Evolutionary conservation across 1,139 yeast genomes (phyloP).

Genomic region (Geotrichum macrosporum): DNA sequence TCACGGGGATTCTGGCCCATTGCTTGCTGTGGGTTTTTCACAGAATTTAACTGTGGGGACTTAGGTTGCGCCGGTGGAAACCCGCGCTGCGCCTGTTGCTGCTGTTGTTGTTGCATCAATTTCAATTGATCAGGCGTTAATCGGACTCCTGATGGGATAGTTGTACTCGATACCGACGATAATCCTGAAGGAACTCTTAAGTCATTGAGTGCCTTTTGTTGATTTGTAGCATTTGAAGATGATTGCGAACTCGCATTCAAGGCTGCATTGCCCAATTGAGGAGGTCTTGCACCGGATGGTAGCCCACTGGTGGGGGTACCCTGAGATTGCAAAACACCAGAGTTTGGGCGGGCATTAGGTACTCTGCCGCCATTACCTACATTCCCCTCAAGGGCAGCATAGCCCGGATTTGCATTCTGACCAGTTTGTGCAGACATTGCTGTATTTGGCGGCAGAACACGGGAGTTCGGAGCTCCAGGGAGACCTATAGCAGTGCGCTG

Average conservation of each 20-base stretch:
- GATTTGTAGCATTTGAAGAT: background rate
- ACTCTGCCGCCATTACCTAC: slow-evolving; percentile 66
- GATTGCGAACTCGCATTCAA: slow-evolving; percentile 5
- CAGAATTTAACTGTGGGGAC: slow-evolving; percentile 11
- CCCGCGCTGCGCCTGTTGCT: slow-evolving; percentile 27
- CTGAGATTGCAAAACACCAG: slow-evolving; percentile 7
- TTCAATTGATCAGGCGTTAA: slow-evolving; percentile 18
- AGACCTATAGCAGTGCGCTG: background rate
- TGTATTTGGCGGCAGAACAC: slow-evolving; percentile 15
- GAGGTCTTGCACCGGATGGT: background rate
- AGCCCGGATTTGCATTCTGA: slow-evolving; percentile 64
- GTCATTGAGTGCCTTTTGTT: slow-evolving; percentile 1
- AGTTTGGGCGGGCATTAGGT: slow-evolving; percentile 2
- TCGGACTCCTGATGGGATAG: slow-evolving; percentile 3
- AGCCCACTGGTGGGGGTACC: background rate
- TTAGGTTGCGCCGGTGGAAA: slow-evolving; percentile 37
- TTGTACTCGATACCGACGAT: background rate
- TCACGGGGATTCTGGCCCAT: background rate
- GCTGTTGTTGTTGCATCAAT: slow-evolving; percentile 25
- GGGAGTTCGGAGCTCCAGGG: slow-evolving; percentile 2
- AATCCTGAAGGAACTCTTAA: slow-evolving; percentile 4
- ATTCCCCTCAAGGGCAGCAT: slow-evolving; percentile 75
- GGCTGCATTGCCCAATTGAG: slow-evolving; percentile 21
- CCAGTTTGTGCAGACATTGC: slow-evolving; percentile 32
- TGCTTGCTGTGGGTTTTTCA: slow-evolving; percentile 12